These are phyloP conservation scores for Gryganskiella cystojenkinii DNA, from an alignment of 192 early-diverging fungal genomes.

Conservation along the genomic window DNA sequence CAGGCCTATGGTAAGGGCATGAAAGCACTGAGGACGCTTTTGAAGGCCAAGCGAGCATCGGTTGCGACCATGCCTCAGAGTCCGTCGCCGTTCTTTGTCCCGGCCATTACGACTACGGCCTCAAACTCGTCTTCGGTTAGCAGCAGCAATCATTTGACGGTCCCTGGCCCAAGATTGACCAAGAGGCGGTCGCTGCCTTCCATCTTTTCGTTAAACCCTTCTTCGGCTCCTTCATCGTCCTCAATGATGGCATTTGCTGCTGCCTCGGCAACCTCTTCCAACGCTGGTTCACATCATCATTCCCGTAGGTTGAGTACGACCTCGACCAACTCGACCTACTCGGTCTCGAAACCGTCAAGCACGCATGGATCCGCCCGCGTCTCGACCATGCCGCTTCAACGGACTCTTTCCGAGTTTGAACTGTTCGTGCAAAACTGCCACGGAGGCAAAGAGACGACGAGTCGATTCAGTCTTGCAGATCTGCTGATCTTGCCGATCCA, in stretches of 20 bases:
- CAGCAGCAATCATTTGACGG: not conserved
- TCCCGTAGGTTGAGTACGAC: not conserved
- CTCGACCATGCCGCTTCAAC: not conserved
- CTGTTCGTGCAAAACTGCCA: slow-evolving; percentile 40
- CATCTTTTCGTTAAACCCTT: slow-evolving; percentile 22
- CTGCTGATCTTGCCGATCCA: slow-evolving; percentile 85
- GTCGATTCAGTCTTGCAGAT: slow-evolving; percentile 72
- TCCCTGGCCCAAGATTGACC: slow-evolving; percentile 21
- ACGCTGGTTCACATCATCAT: not conserved
- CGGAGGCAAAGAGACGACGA: slow-evolving; percentile 63
- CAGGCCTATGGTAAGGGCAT: slow-evolving; percentile 53
- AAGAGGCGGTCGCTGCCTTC: slow-evolving; percentile 37
- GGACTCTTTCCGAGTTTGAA: slow-evolving; percentile 4
- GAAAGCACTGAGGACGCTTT: slow-evolving; percentile 36
- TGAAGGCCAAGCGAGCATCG: slow-evolving; percentile 38
- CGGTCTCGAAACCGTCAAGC: slow-evolving; percentile 7
- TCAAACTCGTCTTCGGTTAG: not conserved
- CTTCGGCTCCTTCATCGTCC: not conserved
- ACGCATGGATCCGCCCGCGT: slow-evolving; percentile 13
- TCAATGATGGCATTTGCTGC: not conserved
- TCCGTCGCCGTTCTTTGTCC: not conserved
- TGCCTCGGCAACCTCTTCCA: not conserved
- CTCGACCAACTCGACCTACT: not conserved
- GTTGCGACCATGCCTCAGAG: not conserved
- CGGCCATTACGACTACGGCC: not conserved